Base-by-base conservation (phyloP, 2,329 filamentous ascomycete genomes). In the Colletotrichum simmondsii region DNA sequence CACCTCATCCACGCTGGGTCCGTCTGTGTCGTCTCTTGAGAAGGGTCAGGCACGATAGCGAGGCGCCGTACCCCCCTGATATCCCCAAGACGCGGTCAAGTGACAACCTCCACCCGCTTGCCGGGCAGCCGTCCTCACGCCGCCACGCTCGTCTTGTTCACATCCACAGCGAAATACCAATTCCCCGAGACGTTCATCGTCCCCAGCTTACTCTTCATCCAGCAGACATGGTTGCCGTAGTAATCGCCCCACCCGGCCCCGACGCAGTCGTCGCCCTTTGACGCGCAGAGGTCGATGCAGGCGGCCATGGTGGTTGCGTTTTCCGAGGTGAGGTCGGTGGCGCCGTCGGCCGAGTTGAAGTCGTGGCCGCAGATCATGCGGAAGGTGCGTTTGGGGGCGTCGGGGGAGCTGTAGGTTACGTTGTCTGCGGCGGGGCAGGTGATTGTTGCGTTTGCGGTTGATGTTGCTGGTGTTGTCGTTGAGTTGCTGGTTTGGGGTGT, bases 231-330 rank as follows among this genome's bases (percentile, higher is more conserved):
- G 26, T 58, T 65, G 46, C 75, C 76, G 62, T 70, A 63, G 14
- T 72, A 68, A 24, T 62, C 65, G 35, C 76, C 76, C 77, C 76
- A 78, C 1, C 76, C 75, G 19, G 72, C 75, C 26, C 76, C 77
- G 59, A 73, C 59, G 63, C 77, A 78, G 28, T 71, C 65, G 8
- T 54, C 19, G 7, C 42, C 28, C 37, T 30, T 42, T 12, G 53
- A 57, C 57, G 77, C 76, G 65, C 77, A 78, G 30, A 68, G 62
- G 65, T 78, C 76, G 66, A 78, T 77, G 63, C 77, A 78, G 42
- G 30, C 71, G 37, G 71, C 66, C 72, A 77, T 76, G 26, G 75
- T 73, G 14, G 58, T 57, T 35, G 73, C 65, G 52, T 75, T 49
- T 8, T 49, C 42, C 4, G 42, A 49, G 16, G 42, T 49, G 16